These are phyloP conservation scores for Alternaria triticina DNA, from an alignment of 2,329 filamentous ascomycete species.

Conservation along the genomic window DNA sequence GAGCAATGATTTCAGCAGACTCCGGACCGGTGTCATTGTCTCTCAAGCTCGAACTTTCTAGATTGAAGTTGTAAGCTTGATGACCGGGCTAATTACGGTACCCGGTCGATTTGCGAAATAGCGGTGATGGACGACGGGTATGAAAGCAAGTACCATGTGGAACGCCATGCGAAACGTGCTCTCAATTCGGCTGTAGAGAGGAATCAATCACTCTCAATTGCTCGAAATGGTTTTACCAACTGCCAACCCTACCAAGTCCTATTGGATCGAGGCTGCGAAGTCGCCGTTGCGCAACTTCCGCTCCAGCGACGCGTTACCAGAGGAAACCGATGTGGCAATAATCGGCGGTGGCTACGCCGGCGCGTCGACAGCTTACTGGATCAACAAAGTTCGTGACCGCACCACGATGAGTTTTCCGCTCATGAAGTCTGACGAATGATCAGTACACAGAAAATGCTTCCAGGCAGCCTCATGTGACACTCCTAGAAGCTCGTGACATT, in stretches of 20 bases:
- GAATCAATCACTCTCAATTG: background rate
- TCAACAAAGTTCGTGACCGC: conserved; percentile 14
- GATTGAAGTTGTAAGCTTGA: background rate
- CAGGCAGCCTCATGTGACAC: conserved; percentile 13
- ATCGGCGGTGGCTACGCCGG: conserved; percentile 20
- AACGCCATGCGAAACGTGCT: background rate
- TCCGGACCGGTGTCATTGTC: background rate
- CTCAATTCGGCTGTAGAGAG: background rate
- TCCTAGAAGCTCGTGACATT: conserved; percentile 17
- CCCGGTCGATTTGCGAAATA: background rate
- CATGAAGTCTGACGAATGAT: background rate
- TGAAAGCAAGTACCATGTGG: background rate
- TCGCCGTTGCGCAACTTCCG: conserved; percentile 14
- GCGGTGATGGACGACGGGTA: background rate
- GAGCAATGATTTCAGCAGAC: background rate
- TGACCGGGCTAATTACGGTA: background rate
- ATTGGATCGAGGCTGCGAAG: conserved; percentile 18
- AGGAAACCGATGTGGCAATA: conserved; percentile 18
- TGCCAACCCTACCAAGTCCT: conserved; percentile 14
- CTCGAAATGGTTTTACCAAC: conserved; percentile 11
- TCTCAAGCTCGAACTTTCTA: background rate
- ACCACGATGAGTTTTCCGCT: background rate
- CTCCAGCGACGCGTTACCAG: conserved; percentile 12
- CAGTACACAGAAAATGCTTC: conserved; percentile 13
- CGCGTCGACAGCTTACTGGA: conserved; percentile 18